Percentiles rank a stretch among this genome's conserved stretches.
These are phyloP conservation scores for Uromyces viciae-fabae DNA, from an alignment of 1,284 basidiomycete species.

Conservation along the genomic window DNA sequence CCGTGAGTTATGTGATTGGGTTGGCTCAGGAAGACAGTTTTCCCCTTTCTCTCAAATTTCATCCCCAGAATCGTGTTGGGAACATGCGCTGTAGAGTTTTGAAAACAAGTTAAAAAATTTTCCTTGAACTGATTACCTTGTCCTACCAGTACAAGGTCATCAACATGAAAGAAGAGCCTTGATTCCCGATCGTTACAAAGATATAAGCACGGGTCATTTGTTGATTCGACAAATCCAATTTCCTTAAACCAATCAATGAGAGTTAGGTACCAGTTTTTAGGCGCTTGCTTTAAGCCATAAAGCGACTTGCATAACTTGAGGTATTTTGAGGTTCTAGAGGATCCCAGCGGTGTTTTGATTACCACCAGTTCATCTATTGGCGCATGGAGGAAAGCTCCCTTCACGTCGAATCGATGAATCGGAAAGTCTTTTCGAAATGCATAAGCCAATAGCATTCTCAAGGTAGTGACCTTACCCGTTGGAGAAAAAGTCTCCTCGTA, in stretches of 20 bases:
- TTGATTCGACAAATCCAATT: neutral
- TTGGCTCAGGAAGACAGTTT: neutral
- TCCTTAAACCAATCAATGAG: neutral
- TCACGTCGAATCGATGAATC: neutral
- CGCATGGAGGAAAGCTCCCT: neutral
- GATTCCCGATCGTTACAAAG: neutral
- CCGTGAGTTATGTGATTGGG: neutral
- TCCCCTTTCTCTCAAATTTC: neutral
- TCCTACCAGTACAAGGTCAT: neutral
- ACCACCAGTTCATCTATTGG: neutral
- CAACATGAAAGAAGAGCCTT: slow-evolving; percentile 14
- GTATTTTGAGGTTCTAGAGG: neutral
- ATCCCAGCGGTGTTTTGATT: neutral
- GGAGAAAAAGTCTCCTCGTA: slow-evolving; percentile 11
- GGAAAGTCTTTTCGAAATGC: neutral
- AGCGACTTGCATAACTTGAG: slow-evolving; percentile 7
- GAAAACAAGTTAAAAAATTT: neutral
- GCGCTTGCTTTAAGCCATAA: slow-evolving; percentile 7
- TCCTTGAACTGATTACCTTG: neutral
- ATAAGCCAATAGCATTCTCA: neutral
- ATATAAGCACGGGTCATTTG: neutral
- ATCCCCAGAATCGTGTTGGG: slow-evolving; percentile 1
- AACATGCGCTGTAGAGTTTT: neutral
- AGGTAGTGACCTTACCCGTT: neutral
- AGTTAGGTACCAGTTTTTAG: slow-evolving; percentile 3